Percentiles rank a stretch among this genome's conserved stretches.
Evolutionary conservation across 2,329 filamentous ascomycete species (phyloP).

Genomic region (Neonectria neomacrospora): DNA sequence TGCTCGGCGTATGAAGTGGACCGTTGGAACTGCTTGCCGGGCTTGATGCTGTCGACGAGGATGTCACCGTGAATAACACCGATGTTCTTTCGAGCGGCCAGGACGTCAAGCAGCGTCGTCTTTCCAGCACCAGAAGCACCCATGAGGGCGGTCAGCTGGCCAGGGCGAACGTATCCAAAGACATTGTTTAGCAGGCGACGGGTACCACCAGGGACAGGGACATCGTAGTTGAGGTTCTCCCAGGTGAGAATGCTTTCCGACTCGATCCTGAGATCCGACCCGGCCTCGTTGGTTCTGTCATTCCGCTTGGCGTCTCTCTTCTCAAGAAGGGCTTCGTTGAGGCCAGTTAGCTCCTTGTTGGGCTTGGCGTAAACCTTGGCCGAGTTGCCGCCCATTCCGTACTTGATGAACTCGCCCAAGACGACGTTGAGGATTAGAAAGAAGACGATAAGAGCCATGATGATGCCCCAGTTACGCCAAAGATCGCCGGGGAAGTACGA

Average conservation of each 20-base stretch:
- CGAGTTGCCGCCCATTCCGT: constrained; percentile 82
- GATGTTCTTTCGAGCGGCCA: constrained; percentile 71
- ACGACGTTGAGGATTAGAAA: constrained; percentile 82
- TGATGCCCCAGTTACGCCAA: constrained; percentile 88
- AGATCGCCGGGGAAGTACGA: constrained; percentile 73
- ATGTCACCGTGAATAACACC: constrained; percentile 68
- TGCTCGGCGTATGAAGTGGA: constrained; percentile 72
- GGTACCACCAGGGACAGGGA: constrained; percentile 67
- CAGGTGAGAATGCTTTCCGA: constrained; percentile 82
- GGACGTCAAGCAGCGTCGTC: constrained; percentile 83
- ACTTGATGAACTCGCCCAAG: constrained; percentile 81
- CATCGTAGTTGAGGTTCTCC: constrained; percentile 84
- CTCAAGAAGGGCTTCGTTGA: constrained; percentile 71
- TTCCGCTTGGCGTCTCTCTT: constrained; percentile 68
- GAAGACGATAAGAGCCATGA: constrained; percentile 77
- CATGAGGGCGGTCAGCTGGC: constrained; percentile 83
- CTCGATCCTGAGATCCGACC: constrained; percentile 64
- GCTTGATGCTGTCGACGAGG: constrained; percentile 66
- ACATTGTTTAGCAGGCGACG: constrained; percentile 66
- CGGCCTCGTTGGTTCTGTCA: constrained; percentile 57
- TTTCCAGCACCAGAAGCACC: constrained; percentile 88
- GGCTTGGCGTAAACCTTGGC: constrained; percentile 81
- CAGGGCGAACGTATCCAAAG: constrained; percentile 79
- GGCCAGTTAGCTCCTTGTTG: constrained; percentile 71
- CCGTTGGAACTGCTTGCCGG: constrained; percentile 69